Conservation (phyloP, 257 asterid genomes). For the Plantago major region DNA sequence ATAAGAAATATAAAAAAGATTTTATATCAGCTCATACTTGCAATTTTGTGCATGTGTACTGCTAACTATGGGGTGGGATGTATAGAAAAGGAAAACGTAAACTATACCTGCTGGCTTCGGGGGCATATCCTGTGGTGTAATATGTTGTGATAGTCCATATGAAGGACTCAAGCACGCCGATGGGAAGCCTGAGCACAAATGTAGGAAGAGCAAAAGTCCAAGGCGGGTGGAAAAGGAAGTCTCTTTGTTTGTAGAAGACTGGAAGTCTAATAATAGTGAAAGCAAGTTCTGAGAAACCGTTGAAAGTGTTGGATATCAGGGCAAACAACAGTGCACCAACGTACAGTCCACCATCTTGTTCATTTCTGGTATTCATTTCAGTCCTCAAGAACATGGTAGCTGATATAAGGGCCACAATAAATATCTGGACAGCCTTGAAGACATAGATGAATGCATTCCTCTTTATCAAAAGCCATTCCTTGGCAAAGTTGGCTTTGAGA, state of each 20-base stretch:
- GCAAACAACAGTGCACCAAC: conserved; percentile 51
- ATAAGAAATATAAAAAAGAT: background rate
- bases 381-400: conserved; percentile 52
- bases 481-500: conserved; percentile 53
- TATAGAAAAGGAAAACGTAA: background rate
- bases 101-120: conserved; percentile 48
- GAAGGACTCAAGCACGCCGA: conserved; percentile 41
- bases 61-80: too few species aligned
- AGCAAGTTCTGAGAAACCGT: conserved; percentile 55
- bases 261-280: conserved; percentile 56
- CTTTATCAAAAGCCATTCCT: conserved; percentile 65
- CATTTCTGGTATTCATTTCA: conserved; percentile 35
- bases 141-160: conserved; percentile 59
- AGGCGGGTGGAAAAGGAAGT: conserved; percentile 57
- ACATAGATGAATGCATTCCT: conserved; percentile 57
- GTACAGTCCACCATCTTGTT: conserved; percentile 46
- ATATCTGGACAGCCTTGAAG: conserved; percentile 57
- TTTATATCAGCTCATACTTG: conserved; percentile 25
- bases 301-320: conserved; percentile 47
- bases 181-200: conserved; percentile 44
- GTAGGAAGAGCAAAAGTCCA: conserved; percentile 59
- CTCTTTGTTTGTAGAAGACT: conserved; percentile 61
- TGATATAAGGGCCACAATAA: conserved; percentile 48
- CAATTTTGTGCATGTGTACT: too few species aligned
- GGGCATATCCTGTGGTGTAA: conserved; percentile 63